These are phyloP conservation scores for Ramicandelaber brevisporus DNA, from an alignment of 192 early-diverging fungal genomes.

Conservation along the genomic window DNA sequence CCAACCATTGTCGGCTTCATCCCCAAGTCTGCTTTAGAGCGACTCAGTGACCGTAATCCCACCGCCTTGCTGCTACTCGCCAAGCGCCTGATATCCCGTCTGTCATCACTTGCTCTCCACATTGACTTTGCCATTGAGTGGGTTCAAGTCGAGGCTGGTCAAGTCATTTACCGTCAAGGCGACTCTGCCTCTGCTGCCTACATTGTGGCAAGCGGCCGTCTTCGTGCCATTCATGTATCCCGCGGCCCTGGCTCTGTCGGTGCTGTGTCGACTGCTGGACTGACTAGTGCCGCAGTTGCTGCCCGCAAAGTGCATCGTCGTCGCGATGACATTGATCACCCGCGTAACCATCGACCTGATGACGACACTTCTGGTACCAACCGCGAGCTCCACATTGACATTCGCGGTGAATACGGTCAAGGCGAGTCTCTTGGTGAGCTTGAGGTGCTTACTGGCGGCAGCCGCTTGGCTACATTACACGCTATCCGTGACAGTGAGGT, in stretches of 20 bases:
- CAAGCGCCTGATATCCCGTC: slow-evolving; percentile 49
- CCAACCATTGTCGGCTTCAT: slow-evolving; percentile 70
- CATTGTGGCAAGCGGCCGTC: slow-evolving; percentile 78
- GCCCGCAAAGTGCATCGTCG: too few relatives aligned
- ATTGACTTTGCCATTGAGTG: slow-evolving; percentile 78
- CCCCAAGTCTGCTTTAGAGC: slow-evolving; percentile 55
- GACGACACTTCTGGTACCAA: too few relatives aligned
- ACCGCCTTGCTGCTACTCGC: slow-evolving; percentile 62
- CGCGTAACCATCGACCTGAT: too few relatives aligned
- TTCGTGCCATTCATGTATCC: slow-evolving; percentile 55
- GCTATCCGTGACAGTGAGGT: slow-evolving; percentile 95
- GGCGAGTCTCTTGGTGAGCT: slow-evolving; percentile 90
- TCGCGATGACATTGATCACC: too few relatives aligned
- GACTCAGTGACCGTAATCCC: slow-evolving; percentile 66
- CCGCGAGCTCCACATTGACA: too few relatives aligned
- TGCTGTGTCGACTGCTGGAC: too few relatives aligned
- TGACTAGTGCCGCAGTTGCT: too few relatives aligned
- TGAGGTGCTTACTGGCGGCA: slow-evolving; percentile 51
- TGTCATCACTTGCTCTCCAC: slow-evolving; percentile 60
- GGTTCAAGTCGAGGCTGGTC: slow-evolving; percentile 80
- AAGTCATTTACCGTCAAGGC: slow-evolving; percentile 73
- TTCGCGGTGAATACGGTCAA: slow-evolving; percentile 79
- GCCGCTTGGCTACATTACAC: slow-evolving; percentile 65
- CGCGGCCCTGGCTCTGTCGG: slow-evolving; percentile 23
- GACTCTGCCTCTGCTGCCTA: slow-evolving; percentile 72